These are phyloP conservation scores for Dictyostelium intermedium DNA, from an alignment of 78 protist species.

Conservation along the genomic window DNA sequence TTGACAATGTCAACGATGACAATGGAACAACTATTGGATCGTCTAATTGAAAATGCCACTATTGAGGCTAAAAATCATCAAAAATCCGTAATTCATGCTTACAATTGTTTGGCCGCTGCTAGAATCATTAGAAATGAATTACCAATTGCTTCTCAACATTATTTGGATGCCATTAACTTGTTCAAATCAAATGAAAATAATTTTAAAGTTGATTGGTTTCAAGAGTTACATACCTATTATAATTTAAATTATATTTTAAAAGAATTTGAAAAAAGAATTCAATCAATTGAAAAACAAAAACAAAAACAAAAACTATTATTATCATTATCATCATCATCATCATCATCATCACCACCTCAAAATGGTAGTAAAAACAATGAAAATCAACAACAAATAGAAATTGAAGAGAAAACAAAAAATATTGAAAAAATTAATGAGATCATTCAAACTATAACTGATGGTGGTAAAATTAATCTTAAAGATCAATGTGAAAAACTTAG, in stretches of 20 bases:
- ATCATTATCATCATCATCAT: no score
- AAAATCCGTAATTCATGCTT: slow-evolving; percentile 1
- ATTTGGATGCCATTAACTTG: slow-evolving; percentile 3
- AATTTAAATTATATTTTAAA: slow-evolving; percentile 1
- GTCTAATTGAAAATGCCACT: slow-evolving; percentile 66
- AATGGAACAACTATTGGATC: slow-evolving; percentile 65
- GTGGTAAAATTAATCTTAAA: not conserved
- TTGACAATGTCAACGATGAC: slow-evolving; percentile 68
- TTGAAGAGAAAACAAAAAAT: not conserved
- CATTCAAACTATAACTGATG: not conserved
- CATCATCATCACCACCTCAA: no score
- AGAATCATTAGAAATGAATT: slow-evolving; percentile 16
- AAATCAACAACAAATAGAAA: not conserved
- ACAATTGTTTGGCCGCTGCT: slow-evolving; percentile 74
- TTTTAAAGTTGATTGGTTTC: slow-evolving; percentile 50
- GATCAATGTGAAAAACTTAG: slow-evolving; percentile 23
- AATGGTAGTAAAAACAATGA: no score
- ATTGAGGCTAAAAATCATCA: slow-evolving; percentile 40
- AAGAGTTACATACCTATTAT: slow-evolving; percentile 35
- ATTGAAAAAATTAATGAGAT: not conserved
- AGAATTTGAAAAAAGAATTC: not conserved
- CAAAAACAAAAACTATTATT: not conserved
- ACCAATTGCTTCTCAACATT: not conserved
- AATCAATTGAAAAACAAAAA: not conserved
- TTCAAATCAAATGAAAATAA: not conserved